phyloP scores from a whole-genome alignment of 1,139 yeast species.

The Scheffersomyces titani region DNA sequence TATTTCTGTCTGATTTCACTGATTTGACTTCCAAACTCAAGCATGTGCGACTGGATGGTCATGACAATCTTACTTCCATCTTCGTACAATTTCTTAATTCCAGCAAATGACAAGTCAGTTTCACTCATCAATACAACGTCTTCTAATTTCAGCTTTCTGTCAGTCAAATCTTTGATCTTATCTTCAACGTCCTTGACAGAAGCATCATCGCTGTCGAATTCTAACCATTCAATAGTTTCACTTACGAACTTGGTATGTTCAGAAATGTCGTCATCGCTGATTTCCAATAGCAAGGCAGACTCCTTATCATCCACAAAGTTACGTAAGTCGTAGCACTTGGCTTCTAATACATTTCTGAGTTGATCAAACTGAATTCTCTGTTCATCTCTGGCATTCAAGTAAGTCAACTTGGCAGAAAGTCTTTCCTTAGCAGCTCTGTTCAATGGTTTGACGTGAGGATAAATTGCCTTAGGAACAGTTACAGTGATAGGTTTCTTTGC shows the following conservation, averaged over 20 bases:
- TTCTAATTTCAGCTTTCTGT: constrained; percentile 22
- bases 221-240: constrained; percentile 76
- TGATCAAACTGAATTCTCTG: constrained; percentile 49
- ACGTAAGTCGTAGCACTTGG: constrained; percentile 58
- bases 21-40: constrained; percentile 47
- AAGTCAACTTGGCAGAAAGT: constrained; percentile 25
- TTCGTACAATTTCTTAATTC: constrained; percentile 41
- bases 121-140: constrained; percentile 23
- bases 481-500: constrained; percentile 16
- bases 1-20: constrained; percentile 40
- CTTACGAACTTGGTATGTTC: constrained; percentile 29
- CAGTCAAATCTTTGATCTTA: constrained; percentile 22
- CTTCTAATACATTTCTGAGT: constrained; percentile 56
- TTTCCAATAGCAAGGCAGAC: constrained; percentile 32
- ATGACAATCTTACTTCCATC: constrained; percentile 41
- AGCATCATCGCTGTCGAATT: constrained; percentile 66
- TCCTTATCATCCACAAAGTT: constrained; percentile 52
- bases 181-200: constrained; percentile 38
- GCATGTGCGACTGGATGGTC: constrained; percentile 45
- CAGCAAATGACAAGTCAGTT: constrained; percentile 34
- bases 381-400: constrained; percentile 46
- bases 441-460: constrained; percentile 48
- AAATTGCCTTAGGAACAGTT: constrained; percentile 32
- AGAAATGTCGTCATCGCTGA: constrained; percentile 34
- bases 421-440: constrained; percentile 38